Percentiles rank a stretch among this genome's conserved stretches.
Evolutionary conservation across 768 basidiomycete species (phyloP).

Genomic region (Hypholoma sublateritium): DNA sequence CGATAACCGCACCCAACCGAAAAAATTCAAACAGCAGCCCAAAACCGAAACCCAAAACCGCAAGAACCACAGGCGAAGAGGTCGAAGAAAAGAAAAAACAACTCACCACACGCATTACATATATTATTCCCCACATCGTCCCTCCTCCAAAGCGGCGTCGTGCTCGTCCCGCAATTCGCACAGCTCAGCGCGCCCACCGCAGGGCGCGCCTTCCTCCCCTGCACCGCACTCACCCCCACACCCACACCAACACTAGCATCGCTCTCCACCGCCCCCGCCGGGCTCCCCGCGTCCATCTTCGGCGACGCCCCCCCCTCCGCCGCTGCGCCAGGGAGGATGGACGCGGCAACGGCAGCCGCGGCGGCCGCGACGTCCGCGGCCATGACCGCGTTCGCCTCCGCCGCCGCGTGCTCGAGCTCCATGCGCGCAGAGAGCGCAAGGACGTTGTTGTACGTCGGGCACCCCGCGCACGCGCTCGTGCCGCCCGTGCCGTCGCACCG

Average conservation of each 20-base stretch:
- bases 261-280: slow-evolving; percentile 25
- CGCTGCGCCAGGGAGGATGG: slow-evolving; percentile 8
- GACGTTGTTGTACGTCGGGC: slow-evolving; percentile 94
- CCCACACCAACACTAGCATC: slow-evolving; percentile 26
- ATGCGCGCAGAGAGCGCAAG: slow-evolving; percentile 43
- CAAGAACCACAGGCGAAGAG: slow-evolving; percentile 27
- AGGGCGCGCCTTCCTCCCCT: slow-evolving; percentile 33
- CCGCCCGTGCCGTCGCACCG: slow-evolving; percentile 98
- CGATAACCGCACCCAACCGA: no score
- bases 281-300: background rate
- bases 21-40: no score
- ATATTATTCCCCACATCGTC: slow-evolving; percentile 92
- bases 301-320: slow-evolving; percentile 2
- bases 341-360: background rate
- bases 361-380: slow-evolving; percentile 2
- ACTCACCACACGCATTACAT: slow-evolving; percentile 93
- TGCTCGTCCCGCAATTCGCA: slow-evolving; percentile 86
- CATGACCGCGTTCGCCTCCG: slow-evolving; percentile 15
- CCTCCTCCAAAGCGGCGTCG: slow-evolving; percentile 87
- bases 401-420: slow-evolving; percentile 38
- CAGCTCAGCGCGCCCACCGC: slow-evolving; percentile 77
- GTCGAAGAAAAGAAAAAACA: slow-evolving; percentile 48
- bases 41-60: background rate
- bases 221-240: slow-evolving; percentile 10
- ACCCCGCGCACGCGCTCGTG: slow-evolving; percentile 88